phyloP scores from a whole-genome alignment of 2,329 filamentous ascomycete genomes.

The Cylindrodendrum hubeiense region DNA sequence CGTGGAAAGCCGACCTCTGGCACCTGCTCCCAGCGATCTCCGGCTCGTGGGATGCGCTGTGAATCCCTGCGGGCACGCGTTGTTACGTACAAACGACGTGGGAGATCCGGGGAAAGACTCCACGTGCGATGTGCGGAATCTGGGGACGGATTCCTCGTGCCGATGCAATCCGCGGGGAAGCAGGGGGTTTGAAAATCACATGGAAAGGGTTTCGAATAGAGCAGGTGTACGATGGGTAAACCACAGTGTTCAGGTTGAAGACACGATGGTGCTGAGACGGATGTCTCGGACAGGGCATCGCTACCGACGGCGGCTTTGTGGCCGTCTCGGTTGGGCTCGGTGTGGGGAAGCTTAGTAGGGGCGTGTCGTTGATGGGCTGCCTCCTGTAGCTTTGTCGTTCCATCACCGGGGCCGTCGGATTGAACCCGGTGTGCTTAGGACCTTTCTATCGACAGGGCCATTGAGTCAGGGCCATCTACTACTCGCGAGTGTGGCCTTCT shows the following conservation, averaged over 20 bases:
- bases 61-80: background rate
- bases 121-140: background rate
- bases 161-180: background rate
- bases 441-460: too few relatives aligned
- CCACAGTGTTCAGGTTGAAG: background rate
- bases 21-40: background rate
- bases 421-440: background rate
- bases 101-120: conserved; percentile 2
- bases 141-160: background rate
- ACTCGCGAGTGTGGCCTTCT: background rate
- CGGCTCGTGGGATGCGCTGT: background rate
- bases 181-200: background rate
- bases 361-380: background rate
- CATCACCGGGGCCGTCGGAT: background rate
- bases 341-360: background rate
- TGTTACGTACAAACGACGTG: background rate
- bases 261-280: background rate
- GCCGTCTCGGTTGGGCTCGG: background rate
- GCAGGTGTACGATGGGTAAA: background rate
- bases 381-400: background rate
- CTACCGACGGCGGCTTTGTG: background rate
- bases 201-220: background rate
- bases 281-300: background rate
- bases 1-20: background rate
- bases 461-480: background rate